phyloP scores from a whole-genome alignment of 176 grass and related monocot genomes.

The Calamus simplicifolius region DNA sequence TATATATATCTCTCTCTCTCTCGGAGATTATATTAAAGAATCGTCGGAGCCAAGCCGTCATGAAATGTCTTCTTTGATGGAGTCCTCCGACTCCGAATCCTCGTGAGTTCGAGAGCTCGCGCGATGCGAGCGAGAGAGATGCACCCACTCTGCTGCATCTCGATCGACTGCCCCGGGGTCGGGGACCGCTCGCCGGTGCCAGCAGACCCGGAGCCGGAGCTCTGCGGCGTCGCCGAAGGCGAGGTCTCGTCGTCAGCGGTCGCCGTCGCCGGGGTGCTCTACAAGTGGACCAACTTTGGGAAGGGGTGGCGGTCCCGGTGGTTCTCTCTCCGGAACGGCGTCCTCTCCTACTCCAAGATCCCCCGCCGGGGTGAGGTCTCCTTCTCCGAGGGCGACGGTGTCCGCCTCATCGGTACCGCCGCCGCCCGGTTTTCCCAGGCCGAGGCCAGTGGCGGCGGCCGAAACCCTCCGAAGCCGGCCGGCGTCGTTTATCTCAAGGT shows the following conservation, averaged over 20 bases:
- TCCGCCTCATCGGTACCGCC: slow-evolving; percentile 53
- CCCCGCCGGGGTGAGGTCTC: slow-evolving; percentile 23
- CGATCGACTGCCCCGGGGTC: slow-evolving; percentile 39
- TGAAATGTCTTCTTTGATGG: too few relatives aligned
- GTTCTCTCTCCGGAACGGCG: slow-evolving; percentile 75
- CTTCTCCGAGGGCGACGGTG: neutral
- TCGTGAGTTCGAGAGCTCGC: neutral
- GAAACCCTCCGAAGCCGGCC: slow-evolving; percentile 27
- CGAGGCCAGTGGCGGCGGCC: slow-evolving; percentile 7
- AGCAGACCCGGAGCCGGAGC: neutral
- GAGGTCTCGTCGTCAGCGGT: slow-evolving; percentile 1
- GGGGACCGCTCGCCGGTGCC: slow-evolving; percentile 13
- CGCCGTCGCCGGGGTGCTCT: slow-evolving; percentile 55
- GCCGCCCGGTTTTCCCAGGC: neutral
- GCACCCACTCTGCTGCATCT: slow-evolving; percentile 96
- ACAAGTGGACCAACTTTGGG: slow-evolving; percentile 97
- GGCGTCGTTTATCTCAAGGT: slow-evolving; percentile 82
- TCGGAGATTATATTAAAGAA: too few relatives aligned
- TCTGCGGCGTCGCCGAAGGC: neutral
- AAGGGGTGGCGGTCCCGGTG: slow-evolving; percentile 77
- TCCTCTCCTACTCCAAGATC: slow-evolving; percentile 88
- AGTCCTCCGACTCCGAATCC: too few relatives aligned
- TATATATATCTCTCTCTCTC: too few relatives aligned
- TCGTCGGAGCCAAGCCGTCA: too few relatives aligned
- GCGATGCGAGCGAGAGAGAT: slow-evolving; percentile 59